Base-by-base conservation (phyloP, 768 basidiomycete species). In the Chalciporus sphaerocephalus region DNA sequence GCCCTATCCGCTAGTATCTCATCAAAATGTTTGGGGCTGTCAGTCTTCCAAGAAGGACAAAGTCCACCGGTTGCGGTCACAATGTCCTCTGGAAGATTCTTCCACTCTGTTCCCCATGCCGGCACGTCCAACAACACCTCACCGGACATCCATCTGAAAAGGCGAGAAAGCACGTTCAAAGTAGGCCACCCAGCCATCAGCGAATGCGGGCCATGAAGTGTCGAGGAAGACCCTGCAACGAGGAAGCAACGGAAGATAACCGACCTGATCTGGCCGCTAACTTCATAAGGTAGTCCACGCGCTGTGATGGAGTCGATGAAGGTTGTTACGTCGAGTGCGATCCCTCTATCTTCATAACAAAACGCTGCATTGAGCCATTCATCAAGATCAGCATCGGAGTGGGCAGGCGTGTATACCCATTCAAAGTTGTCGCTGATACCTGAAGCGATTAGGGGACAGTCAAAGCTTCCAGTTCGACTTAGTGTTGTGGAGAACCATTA, bases 171-270 rank as follows among this genome's bases (percentile, higher is more conserved):
- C 10, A 40, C 53, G 17, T 42, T 42, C 10, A 55, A 34, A 18
- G 48, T 55, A 17, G 54, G 54, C 44, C 53, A 49, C 6, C 34
- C 54, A 23, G 54, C 54, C 22, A 55, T 44, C 30, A 55, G 47
- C 8, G 38, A 28, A 21, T 55, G 54, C 4, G 54, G 41, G 1
- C 54, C 54, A 21, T 54, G 54, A 21, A 55, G 48, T 22, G 42
- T 33, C 9, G 40, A 33, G 2, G 25, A 24, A 9, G 24, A 7
- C 17, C 43, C 52, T 11, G 42, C n/a, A 6, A 55, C 39, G 33
- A 55, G 54, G 22, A 44, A 54, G 13, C 51, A 50, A n/a, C 47
- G 54, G 15, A 55, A 50, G 12, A 40, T 15, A 13, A 28, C 27
- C 3, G 23, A 36, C 12, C 33, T 32, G n/a, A 39, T 23, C 16